Evolutionary conservation across 495 filamentous ascomycete species (phyloP).

Genomic region (Cercophora newfieldiana): DNA sequence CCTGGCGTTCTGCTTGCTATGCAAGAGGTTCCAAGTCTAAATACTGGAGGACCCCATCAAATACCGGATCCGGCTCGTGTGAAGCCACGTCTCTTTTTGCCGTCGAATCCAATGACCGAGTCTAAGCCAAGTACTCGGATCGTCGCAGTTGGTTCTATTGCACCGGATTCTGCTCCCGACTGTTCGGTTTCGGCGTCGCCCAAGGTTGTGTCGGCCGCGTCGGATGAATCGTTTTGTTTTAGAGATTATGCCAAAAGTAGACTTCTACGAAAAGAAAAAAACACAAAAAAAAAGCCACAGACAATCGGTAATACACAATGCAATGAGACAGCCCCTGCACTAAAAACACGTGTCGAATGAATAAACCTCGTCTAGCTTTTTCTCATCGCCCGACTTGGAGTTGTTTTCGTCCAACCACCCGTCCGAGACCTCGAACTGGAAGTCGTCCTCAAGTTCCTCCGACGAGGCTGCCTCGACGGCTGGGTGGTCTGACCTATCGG

Average conservation of each 20-base stretch:
- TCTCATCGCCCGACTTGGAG: not conserved
- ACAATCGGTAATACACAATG: too few relatives aligned
- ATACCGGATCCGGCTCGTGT: not conserved
- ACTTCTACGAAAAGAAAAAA: too few relatives aligned
- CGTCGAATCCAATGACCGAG: not conserved
- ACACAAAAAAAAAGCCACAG: too few relatives aligned
- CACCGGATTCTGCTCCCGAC: not conserved
- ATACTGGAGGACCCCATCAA: too few relatives aligned
- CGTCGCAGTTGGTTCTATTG: not conserved
- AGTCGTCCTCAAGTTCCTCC: conserved; percentile 3
- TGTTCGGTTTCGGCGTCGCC: not conserved
- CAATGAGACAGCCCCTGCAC: too few relatives aligned
- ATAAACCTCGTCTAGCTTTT: not conserved
- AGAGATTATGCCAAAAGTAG: too few relatives aligned
- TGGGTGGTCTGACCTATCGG: not conserved
- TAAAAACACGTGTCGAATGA: not conserved
- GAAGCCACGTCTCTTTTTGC: conserved; percentile 4
- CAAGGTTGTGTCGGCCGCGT: not conserved
- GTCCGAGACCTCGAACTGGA: not conserved
- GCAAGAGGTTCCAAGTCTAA: too few relatives aligned
- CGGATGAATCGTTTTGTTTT: not conserved
- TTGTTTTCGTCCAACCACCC: not conserved
- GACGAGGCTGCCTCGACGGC: not conserved
- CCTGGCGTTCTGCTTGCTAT: too few relatives aligned
- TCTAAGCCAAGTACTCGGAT: not conserved